Conservation (phyloP, 805 yeast genomes). For the Metschnikowia gruessii region DNA sequence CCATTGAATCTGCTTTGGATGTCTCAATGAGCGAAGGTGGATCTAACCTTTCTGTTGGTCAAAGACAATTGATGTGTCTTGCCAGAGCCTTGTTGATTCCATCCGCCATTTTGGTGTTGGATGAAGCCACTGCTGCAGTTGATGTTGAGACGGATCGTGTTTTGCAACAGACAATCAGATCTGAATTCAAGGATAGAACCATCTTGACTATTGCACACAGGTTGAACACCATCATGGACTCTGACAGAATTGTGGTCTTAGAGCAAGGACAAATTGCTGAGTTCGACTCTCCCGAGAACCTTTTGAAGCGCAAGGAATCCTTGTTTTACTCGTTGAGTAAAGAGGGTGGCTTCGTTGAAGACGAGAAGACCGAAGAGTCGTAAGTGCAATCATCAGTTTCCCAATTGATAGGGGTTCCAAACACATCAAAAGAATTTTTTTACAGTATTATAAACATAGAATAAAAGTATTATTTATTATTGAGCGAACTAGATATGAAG, state of each 20-base stretch:
- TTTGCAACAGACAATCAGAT: slow-evolving; percentile 73
- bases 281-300: slow-evolving; percentile 66
- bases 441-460: neutral
- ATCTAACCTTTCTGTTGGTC: slow-evolving; percentile 50
- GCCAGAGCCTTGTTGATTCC: slow-evolving; percentile 73
- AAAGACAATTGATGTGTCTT: slow-evolving; percentile 63
- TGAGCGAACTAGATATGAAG: neutral
- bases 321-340: slow-evolving; percentile 77
- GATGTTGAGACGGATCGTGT: slow-evolving; percentile 81
- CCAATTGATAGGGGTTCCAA: too few species aligned
- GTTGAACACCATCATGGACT: slow-evolving; percentile 77
- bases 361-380: slow-evolving; percentile 12
- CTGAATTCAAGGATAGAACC: slow-evolving; percentile 71
- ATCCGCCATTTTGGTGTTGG: slow-evolving; percentile 59
- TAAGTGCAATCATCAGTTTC: neutral
- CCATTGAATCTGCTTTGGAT: slow-evolving; percentile 29
- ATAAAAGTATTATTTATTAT: neutral
- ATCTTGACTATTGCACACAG: slow-evolving; percentile 85
- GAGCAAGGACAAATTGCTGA: slow-evolving; percentile 76
- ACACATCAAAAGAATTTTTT: neutral
- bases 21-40: slow-evolving; percentile 45
- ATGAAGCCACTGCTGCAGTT: slow-evolving; percentile 88
- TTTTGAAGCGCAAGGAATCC: slow-evolving; percentile 64
- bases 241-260: slow-evolving; percentile 71
- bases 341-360: slow-evolving; percentile 65